phyloP scores from a whole-genome alignment of 2,329 filamentous ascomycete genomes.

The Dichotomopilus funicola region DNA sequence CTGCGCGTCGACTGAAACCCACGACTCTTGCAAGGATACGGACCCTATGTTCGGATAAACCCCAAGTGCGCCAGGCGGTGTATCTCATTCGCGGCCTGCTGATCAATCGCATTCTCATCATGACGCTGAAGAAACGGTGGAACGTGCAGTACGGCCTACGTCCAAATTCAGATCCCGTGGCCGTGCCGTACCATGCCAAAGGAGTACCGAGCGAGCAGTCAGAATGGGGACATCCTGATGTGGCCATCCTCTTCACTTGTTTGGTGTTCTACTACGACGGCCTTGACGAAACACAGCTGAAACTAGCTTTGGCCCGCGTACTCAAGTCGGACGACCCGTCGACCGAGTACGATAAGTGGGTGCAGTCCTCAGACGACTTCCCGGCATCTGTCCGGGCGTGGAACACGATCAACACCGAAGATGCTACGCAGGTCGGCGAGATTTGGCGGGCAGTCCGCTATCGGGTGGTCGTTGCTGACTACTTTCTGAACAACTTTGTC shows the following conservation, averaged over 20 bases:
- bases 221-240: conserved; percentile 63
- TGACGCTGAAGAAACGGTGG: conserved; percentile 57
- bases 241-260: conserved; percentile 57
- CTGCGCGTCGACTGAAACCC: not conserved
- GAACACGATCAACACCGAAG: conserved; percentile 54
- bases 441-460: conserved; percentile 47
- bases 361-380: conserved; percentile 33
- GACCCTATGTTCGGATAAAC: conserved; percentile 29
- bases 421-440: conserved; percentile 42
- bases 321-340: conserved; percentile 51
- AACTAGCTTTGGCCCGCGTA: conserved; percentile 44
- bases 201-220: conserved; percentile 55
- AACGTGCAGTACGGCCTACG: conserved; percentile 60
- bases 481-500: conserved; percentile 57
- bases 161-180: conserved; percentile 48
- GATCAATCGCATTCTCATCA: conserved; percentile 51
- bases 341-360: conserved; percentile 49
- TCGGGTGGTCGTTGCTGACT: conserved; percentile 47
- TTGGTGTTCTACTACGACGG: conserved; percentile 62
- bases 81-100: conserved; percentile 60
- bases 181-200: conserved; percentile 62
- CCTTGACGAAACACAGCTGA: conserved; percentile 42
- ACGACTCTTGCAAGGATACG: conserved; percentile 21
- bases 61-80: conserved; percentile 30
- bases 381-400: conserved; percentile 45